Base-by-base conservation (phyloP, 164 flowering plant genomes). In the Litsea cubeba region DNA sequence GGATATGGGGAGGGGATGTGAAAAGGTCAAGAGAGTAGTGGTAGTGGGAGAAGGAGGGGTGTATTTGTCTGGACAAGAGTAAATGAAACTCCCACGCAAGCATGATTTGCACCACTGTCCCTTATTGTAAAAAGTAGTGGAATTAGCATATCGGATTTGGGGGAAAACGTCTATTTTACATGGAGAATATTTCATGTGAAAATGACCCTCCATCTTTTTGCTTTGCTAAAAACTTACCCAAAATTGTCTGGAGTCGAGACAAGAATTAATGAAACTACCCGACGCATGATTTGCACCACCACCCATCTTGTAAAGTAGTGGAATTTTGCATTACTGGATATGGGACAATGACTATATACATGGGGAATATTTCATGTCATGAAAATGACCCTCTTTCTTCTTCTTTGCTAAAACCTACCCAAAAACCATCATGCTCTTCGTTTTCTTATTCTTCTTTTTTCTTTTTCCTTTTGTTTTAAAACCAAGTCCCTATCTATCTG, bases 21-120 rank as follows among this genome's bases (percentile, higher is more conserved):
- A 40, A 40, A 40, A 40, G 0, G 46, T 40, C 1, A 40, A 40
- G 46, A 40, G 46, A 8, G 46, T 40, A 40, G 46, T 40, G 46
- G 46, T 40, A 0, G 46, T 40, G 46, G 10, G 46, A 40, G 10
- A 1, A 40, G 10, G 46, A 40, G 46, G 46, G 46, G 11, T 40
- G 46, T 58, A 24, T 25, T 74, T 74, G 76, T 32, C 69, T 66
- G 23, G 69, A 64, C 18, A 18, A 35, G 22, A 74, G 15, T 20
- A 69, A 60, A 24, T 46, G 40, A 17, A 24, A 35, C 57, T 62
- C 18, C 68, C 72, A 75, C 26, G 18, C 23, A 32, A 0, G 14
- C 6, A 15, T 46, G 76, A 68, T 35, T 26, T 58, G 60, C 60
- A 66, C 50, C 8, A 66, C 69, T 40, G 69, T 7, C 69, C 69